A percentile compares a stretch with the other conserved stretches of the same genome.
Evolutionary conservation across 2,329 filamentous ascomycete genomes (phyloP).

Genomic region (Neoascochyta sp.): DNA sequence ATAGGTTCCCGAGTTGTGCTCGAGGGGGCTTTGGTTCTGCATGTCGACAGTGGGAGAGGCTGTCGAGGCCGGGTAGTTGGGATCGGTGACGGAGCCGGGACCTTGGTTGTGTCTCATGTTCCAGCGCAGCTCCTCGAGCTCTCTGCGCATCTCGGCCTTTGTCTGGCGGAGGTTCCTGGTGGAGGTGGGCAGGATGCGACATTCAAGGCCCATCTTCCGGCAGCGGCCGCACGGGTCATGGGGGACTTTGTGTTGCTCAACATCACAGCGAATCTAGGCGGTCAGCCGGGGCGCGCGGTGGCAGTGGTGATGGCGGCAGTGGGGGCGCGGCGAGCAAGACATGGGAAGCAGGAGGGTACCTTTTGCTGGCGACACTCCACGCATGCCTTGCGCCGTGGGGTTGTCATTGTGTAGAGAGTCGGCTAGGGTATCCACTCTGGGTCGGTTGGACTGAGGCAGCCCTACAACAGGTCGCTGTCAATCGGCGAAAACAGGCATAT

Average conservation of each 20-base stretch:
- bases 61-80: constrained; percentile 24
- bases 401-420: constrained; percentile 27
- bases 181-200: constrained; percentile 36
- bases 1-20: constrained; percentile 23
- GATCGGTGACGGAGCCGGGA: constrained; percentile 14
- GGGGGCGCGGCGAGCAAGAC: constrained; percentile 2
- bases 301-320: constrained; percentile 2
- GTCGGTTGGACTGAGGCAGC: constrained; percentile 12
- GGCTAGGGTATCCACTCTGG: constrained; percentile 21
- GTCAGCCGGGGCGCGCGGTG: constrained; percentile 11
- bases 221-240: constrained; percentile 36
- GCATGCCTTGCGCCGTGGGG: constrained; percentile 36
- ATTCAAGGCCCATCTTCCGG: constrained; percentile 36
- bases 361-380: constrained; percentile 40
- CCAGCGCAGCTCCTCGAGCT: constrained; percentile 36
- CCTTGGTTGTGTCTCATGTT: constrained; percentile 27
- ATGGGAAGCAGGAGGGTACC: too few relatives aligned
- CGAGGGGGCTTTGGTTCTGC: constrained; percentile 24
- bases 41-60: constrained; percentile 28
- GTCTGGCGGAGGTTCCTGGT: constrained; percentile 38
- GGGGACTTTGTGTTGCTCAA: constrained; percentile 37
- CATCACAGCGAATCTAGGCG: constrained; percentile 37
- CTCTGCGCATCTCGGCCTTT: constrained; percentile 38
- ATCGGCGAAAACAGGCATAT: constrained; percentile 28
- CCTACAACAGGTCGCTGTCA: constrained; percentile 19